Evolutionary conservation across 768 basidiomycete genomes (phyloP).

Genomic region (Sarcodon sp.): DNA sequence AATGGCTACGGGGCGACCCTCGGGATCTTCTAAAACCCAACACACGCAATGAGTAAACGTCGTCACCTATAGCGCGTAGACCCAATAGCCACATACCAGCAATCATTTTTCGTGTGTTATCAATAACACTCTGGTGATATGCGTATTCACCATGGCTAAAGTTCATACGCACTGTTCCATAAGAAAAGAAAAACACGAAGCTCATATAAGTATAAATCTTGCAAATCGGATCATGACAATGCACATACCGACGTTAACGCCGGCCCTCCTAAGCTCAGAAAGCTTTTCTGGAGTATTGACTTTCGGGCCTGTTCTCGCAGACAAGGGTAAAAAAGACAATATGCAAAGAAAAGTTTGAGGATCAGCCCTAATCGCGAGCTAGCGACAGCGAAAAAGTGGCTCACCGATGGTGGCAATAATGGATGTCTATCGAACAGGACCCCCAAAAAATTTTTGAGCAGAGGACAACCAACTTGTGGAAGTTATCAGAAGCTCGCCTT

Average conservation of each 20-base stretch:
- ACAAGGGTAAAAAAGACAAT: constrained; percentile 4
- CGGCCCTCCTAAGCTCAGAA: constrained; percentile 70
- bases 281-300: constrained; percentile 88
- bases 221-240: background rate
- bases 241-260: constrained; percentile 89
- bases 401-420: constrained; percentile 98
- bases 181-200: background rate
- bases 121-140: constrained; percentile 98
- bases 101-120: constrained; percentile 86
- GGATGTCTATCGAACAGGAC: constrained; percentile 51
- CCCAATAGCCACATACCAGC: constrained; percentile 34
- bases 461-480: too few species aligned
- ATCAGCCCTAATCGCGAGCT: background rate
- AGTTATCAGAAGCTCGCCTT: constrained; percentile 52
- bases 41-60: background rate
- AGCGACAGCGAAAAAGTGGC: constrained; percentile 9
- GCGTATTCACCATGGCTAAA: constrained; percentile 99
- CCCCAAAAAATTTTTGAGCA: background rate
- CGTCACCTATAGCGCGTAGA: constrained; percentile 4
- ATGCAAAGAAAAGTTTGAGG: background rate
- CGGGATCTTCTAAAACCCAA: constrained; percentile 37
- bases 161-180: constrained; percentile 88
- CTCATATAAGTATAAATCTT: background rate
- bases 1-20: constrained; percentile 89
- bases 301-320: constrained; percentile 65